Percentiles rank a stretch among this genome's conserved stretches.
Evolutionary conservation across 148 eudicot genomes (phyloP).

Genomic region (Chenopodium formosanum): DNA sequence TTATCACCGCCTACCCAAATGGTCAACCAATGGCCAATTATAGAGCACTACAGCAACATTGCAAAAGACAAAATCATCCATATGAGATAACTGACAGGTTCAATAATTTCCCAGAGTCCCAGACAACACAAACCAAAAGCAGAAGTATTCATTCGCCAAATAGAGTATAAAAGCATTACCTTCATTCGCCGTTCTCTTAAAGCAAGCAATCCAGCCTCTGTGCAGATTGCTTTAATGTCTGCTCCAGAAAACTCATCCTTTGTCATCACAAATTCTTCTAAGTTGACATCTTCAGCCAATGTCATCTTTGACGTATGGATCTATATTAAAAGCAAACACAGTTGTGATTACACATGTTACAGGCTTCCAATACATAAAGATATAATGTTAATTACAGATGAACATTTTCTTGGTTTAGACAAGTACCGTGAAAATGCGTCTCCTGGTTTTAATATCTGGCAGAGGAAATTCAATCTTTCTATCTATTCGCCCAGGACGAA

Average conservation of each 20-base stretch:
- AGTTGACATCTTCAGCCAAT: constrained; percentile 78
- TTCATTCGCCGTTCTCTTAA: constrained; percentile 90
- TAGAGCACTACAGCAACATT: background rate
- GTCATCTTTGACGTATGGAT: constrained; percentile 96
- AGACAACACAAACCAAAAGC: background rate
- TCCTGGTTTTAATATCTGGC: constrained; percentile 81
- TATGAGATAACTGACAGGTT: background rate
- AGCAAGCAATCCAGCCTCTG: constrained; percentile 90
- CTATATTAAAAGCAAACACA: constrained; percentile 18
- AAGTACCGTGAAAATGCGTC: constrained; percentile 69
- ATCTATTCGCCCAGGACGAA: constrained; percentile 84
- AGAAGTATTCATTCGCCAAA: background rate
- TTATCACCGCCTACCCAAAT: too few species aligned
- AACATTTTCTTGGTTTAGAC: background rate
- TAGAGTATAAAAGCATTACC: constrained; percentile 35
- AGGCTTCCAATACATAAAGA: background rate
- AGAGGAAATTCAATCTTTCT: constrained; percentile 87
- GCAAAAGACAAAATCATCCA: background rate
- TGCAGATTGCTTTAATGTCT: constrained; percentile 90
- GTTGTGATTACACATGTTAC: background rate
- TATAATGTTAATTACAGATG: background rate
- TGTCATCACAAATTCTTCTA: constrained; percentile 93
- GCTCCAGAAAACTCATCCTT: constrained; percentile 96
- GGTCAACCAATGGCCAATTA: background rate
- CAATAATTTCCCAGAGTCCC: background rate